Conservation (phyloP, 192 early-diverging fungal species). For the Entomortierella lignicola region DNA sequence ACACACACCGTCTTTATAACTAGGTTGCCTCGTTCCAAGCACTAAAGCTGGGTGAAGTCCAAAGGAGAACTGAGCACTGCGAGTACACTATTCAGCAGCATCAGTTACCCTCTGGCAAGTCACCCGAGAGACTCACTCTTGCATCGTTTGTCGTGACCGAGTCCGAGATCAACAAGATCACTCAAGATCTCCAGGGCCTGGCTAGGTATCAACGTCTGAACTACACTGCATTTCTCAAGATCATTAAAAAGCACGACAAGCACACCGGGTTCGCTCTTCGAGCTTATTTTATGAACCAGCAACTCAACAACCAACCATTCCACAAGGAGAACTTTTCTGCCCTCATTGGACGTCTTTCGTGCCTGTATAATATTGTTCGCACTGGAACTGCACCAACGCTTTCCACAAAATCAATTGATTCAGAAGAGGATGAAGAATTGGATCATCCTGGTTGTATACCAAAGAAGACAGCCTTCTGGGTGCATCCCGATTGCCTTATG, state of each 20-base stretch:
- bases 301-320: slow-evolving; percentile 82
- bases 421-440: slow-evolving; percentile 47
- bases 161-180: slow-evolving; percentile 77
- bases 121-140: slow-evolving; percentile 56
- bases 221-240: slow-evolving; percentile 85
- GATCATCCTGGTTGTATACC: slow-evolving; percentile 54
- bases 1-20: slow-evolving; percentile 32
- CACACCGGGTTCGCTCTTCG: slow-evolving; percentile 80
- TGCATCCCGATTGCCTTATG: slow-evolving; percentile 90
- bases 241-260: slow-evolving; percentile 98
- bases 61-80: slow-evolving; percentile 72
- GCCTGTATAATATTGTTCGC: slow-evolving; percentile 79
- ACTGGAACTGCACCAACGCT: slow-evolving; percentile 55
- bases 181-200: slow-evolving; percentile 77
- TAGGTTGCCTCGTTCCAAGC: slow-evolving; percentile 78
- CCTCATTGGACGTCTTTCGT: slow-evolving; percentile 85
- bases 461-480: slow-evolving; percentile 86
- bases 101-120: slow-evolving; percentile 46
- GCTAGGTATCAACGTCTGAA: slow-evolving; percentile 79
- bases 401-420: slow-evolving; percentile 33
- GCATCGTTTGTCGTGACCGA: slow-evolving; percentile 64
- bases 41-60: slow-evolving; percentile 76
- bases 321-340: slow-evolving; percentile 85
- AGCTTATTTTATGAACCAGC: slow-evolving; percentile 76
- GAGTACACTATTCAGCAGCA: slow-evolving; percentile 60